phyloP scores from a whole-genome alignment of 1,284 basidiomycete species.

The Fistulinella cinereoalba region DNA sequence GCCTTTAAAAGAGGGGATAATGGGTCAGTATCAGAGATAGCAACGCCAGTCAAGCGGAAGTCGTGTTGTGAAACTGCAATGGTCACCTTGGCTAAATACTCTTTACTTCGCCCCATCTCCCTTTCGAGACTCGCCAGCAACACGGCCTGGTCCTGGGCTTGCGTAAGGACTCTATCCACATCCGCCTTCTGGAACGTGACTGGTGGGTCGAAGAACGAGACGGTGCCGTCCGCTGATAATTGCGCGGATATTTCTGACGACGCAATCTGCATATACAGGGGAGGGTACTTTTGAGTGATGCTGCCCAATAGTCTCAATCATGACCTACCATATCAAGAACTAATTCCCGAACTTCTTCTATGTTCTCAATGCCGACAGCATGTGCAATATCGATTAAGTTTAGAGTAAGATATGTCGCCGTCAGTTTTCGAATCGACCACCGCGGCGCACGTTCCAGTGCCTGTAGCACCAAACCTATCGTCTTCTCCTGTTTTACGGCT shows the following conservation, averaged over 20 bases:
- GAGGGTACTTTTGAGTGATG: too few relatives aligned
- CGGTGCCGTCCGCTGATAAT: conserved; percentile 62
- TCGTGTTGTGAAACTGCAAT: too few relatives aligned
- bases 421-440: conserved; percentile 75
- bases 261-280: conserved; percentile 50
- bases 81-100: conserved; percentile 71
- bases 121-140: conserved; percentile 53
- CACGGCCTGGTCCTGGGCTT: conserved; percentile 55
- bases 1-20: conserved; percentile 16
- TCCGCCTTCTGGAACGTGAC: conserved; percentile 61
- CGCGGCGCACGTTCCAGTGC: conserved; percentile 65
- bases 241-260: conserved; percentile 62
- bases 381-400: conserved; percentile 66
- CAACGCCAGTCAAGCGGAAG: background rate
- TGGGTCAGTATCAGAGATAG: conserved; percentile 1
- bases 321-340: conserved; percentile 65
- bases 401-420: conserved; percentile 74
- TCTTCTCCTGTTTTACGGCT: conserved; percentile 57
- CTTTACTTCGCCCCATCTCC: conserved; percentile 58
- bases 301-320: conserved; percentile 1
- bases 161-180: conserved; percentile 61
- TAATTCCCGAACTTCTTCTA: conserved; percentile 55
- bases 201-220: conserved; percentile 66
- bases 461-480: conserved; percentile 62
- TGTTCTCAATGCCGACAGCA: conserved; percentile 53